Evolutionary conservation across 768 basidiomycete genomes (phyloP).

Genomic region (Clathrus columnatus): DNA sequence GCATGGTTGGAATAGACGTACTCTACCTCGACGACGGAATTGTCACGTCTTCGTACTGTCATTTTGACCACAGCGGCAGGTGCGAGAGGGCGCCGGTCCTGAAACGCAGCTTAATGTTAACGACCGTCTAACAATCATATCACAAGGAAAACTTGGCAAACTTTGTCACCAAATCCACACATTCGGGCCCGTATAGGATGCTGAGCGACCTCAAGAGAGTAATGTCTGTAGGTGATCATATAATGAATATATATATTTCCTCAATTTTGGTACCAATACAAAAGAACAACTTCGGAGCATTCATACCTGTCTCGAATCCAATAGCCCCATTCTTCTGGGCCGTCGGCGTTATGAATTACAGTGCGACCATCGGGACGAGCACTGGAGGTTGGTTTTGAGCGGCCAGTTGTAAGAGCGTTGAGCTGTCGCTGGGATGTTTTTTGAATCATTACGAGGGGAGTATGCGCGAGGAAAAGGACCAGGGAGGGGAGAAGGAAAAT

Average conservation of each 20-base stretch:
- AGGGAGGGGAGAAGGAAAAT: conserved; percentile 15
- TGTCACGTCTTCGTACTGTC: conserved; percentile 60
- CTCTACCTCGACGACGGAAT: conserved; percentile 66
- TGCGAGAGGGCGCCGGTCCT: conserved; percentile 90
- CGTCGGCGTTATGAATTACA: conserved; percentile 24
- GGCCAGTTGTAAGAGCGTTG: conserved; percentile 35
- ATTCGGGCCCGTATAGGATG: conserved; percentile 86
- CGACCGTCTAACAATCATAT: conserved; percentile 14
- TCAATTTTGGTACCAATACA: neutral
- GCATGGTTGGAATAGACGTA: conserved; percentile 44
- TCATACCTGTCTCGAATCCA: conserved; percentile 55
- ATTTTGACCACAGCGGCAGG: conserved; percentile 87
- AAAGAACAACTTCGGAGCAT: neutral
- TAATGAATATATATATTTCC: neutral
- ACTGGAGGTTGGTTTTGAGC: no score
- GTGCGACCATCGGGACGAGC: conserved; percentile 15
- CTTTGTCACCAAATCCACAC: conserved; percentile 97
- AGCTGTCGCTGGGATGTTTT: conserved; percentile 27
- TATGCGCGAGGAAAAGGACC: conserved; percentile 7
- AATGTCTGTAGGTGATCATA: conserved; percentile 42
- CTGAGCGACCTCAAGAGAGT: conserved; percentile 79
- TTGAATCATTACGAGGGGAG: conserved; percentile 48
- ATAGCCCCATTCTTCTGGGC: conserved; percentile 59
- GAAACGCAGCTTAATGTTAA: conserved; percentile 15
- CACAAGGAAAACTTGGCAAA: conserved; percentile 26